These are phyloP conservation scores for Fusarium caatingaense DNA, from an alignment of 2,329 filamentous ascomycete species.

Conservation along the genomic window DNA sequence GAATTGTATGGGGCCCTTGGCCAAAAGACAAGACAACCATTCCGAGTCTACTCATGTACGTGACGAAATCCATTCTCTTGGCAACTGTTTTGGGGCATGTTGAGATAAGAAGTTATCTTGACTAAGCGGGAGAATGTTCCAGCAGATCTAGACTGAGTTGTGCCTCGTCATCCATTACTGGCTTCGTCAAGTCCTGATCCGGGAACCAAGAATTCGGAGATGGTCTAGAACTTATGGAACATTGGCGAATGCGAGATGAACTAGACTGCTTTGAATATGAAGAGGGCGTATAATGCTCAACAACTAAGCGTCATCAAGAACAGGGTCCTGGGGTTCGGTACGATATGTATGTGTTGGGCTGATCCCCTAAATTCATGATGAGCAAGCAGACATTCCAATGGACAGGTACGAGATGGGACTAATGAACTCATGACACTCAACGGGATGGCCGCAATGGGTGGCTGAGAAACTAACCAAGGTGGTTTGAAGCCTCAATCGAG, in stretches of 20 bases:
- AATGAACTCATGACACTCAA: neutral
- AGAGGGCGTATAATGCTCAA: conserved; percentile 2
- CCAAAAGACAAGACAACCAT: neutral
- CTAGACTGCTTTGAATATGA: conserved; percentile 7
- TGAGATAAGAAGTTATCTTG: neutral
- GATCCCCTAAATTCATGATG: neutral
- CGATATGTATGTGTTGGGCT: neutral
- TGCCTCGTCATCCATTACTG: conserved; percentile 15
- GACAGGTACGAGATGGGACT: conserved; percentile 1
- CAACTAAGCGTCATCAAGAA: conserved; percentile 25
- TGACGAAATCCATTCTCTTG: conserved; percentile 25
- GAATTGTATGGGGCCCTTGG: conserved; percentile 1
- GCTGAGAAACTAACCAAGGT: conserved; percentile 8
- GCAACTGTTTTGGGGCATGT: conserved; percentile 1
- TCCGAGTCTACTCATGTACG: conserved; percentile 18
- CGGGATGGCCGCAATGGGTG: neutral
- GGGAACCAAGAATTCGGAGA: conserved; percentile 21
- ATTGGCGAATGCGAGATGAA: conserved; percentile 14
- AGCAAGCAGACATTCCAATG: conserved; percentile 12
- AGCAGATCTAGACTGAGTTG: neutral
- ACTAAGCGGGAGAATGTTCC: conserved; percentile 13
- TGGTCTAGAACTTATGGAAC: conserved; percentile 28
- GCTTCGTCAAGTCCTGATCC: conserved; percentile 9
- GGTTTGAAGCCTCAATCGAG: neutral
- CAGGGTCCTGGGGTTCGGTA: conserved; percentile 8